phyloP scores from a whole-genome alignment of 2,329 filamentous ascomycete species.

The Diaporthe sp. region DNA sequence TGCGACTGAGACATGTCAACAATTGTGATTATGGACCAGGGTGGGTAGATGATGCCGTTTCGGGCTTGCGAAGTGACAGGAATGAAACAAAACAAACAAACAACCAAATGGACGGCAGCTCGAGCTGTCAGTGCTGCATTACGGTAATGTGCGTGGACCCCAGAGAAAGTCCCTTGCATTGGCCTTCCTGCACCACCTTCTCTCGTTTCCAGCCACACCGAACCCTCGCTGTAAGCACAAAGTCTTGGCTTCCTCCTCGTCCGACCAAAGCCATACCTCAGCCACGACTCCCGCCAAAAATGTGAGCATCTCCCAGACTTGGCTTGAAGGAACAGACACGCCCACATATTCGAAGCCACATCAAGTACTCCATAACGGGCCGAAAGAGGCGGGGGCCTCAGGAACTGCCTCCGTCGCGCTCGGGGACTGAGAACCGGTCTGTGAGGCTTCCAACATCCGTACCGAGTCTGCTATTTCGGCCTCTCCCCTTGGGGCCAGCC shows the following conservation, averaged over 20 bases:
- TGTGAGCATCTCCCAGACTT: background rate
- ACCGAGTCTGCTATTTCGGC: conserved; percentile 23
- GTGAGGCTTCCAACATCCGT: background rate
- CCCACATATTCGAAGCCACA: conserved; percentile 22
- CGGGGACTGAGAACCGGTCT: conserved; percentile 10
- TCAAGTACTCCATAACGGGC: conserved; percentile 19
- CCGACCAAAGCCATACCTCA: conserved; percentile 31
- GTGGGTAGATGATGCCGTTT: background rate
- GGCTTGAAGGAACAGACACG: conserved; percentile 21
- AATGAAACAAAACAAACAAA: background rate
- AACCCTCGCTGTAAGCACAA: conserved; percentile 29
- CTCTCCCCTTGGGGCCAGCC: conserved; percentile 1
- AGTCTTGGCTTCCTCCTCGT: conserved; percentile 32
- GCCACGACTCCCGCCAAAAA: conserved; percentile 28
- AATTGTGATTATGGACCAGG: background rate
- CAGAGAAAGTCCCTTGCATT: conserved; percentile 34
- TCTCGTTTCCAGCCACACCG: conserved; percentile 30
- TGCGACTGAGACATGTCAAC: conserved; percentile 8
- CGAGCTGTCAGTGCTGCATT: background rate
- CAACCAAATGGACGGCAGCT: background rate
- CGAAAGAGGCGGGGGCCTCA: conserved; percentile 32
- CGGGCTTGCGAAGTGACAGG: conserved; percentile 6
- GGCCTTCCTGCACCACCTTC: conserved; percentile 2
- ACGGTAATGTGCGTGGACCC: background rate
- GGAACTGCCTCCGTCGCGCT: conserved; percentile 27